Evolutionary conservation across 2,329 filamentous ascomycete genomes (phyloP).

Genomic region (Sarocladiaceae sp.): DNA sequence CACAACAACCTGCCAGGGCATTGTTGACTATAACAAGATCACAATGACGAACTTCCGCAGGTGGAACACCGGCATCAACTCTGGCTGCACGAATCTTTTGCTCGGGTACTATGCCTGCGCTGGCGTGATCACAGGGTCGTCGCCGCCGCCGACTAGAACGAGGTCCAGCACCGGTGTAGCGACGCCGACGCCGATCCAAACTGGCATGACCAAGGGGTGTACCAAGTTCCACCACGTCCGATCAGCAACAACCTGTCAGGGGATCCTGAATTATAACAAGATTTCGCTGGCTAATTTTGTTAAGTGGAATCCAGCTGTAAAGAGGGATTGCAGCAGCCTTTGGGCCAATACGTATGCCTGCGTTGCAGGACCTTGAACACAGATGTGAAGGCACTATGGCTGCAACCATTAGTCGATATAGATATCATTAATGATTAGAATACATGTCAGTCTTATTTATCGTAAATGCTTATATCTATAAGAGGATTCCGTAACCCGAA

Average conservation of each 20-base stretch:
- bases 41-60: slow-evolving; percentile 3
- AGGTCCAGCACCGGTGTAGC: background rate
- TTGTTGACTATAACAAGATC: background rate
- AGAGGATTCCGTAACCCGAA: too few relatives aligned
- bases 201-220: background rate
- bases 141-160: too few relatives aligned
- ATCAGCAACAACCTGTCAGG: background rate
- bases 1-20: background rate
- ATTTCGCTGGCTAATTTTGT: slow-evolving; percentile 8
- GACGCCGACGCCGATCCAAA: background rate
- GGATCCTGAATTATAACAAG: background rate
- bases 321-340: slow-evolving; percentile 6
- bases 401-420: too few relatives aligned
- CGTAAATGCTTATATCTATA: too few relatives aligned
- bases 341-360: slow-evolving; percentile 11
- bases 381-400: too few relatives aligned
- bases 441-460: too few relatives aligned
- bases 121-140: too few relatives aligned
- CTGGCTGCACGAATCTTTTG: slow-evolving; percentile 9
- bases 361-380: too few relatives aligned
- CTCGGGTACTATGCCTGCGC: slow-evolving; percentile 10
- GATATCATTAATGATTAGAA: too few relatives aligned
- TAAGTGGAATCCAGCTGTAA: slow-evolving; percentile 10
- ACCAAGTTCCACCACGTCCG: background rate
- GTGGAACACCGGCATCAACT: slow-evolving; percentile 10